phyloP scores from a whole-genome alignment of 495 filamentous ascomycete genomes.

The Penicillium manginii region DNA sequence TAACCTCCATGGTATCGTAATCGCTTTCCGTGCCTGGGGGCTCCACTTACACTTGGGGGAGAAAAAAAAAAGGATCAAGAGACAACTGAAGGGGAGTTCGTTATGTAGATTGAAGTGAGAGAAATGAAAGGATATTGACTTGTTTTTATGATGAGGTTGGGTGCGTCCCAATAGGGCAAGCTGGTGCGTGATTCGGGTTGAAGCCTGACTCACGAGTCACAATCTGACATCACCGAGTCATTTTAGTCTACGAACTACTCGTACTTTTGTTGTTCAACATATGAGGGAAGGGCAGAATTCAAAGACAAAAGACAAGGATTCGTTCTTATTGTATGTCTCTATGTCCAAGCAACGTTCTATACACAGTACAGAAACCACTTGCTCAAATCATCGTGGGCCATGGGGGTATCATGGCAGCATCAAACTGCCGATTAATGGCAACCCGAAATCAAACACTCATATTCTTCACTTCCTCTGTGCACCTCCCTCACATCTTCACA shows the following conservation, averaged over 20 bases:
- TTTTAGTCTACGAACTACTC: too few relatives aligned
- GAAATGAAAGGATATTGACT: neutral
- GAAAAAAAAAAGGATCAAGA: neutral
- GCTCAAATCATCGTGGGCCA: constrained; percentile 4
- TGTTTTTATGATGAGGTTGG: neutral
- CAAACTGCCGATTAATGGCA: constrained; percentile 9
- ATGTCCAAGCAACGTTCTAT: constrained; percentile 1
- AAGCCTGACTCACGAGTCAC: neutral
- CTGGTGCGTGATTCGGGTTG: constrained; percentile 15
- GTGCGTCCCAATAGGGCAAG: constrained; percentile 19
- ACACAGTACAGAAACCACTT: neutral
- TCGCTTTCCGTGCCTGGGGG: constrained; percentile 28
- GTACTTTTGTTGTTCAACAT: too few relatives aligned
- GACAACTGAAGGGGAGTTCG: neutral
- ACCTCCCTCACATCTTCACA: neutral
- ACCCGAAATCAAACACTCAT: neutral
- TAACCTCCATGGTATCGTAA: constrained; percentile 31
- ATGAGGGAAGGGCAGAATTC: too few relatives aligned
- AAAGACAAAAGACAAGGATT: too few relatives aligned
- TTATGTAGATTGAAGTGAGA: neutral
- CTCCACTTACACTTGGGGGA: neutral
- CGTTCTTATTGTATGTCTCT: neutral
- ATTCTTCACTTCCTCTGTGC: constrained; percentile 2
- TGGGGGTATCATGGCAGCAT: constrained; percentile 25
- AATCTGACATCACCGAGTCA: neutral